phyloP scores from a whole-genome alignment of 164 flowering plant genomes.

The grape (Vitis vinifera) region ASM3070453v1 NC_081810.1:15613001-15613500 shows the following conservation, averaged over 20 bases:
- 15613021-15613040: slow-evolving; percentile 4
- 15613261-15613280: slow-evolving; percentile 18
- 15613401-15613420: slow-evolving; percentile 12
- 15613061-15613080: slow-evolving; percentile 9
- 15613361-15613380: slow-evolving; percentile 6
- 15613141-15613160: slow-evolving; percentile 6
- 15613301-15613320: slow-evolving; percentile 26
- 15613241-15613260: slow-evolving; percentile 9
- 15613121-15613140: slow-evolving; percentile 10
- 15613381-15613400: slow-evolving; percentile 13
- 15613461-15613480: slow-evolving; percentile 9
- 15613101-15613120: slow-evolving; percentile 10
- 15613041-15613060: not conserved
- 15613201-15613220: slow-evolving; percentile 18
- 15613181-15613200: slow-evolving; percentile 16
- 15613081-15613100: slow-evolving; percentile 13
- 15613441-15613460: slow-evolving; percentile 11
- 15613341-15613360: slow-evolving; percentile 15
- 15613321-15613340: slow-evolving; percentile 16
- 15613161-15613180: slow-evolving; percentile 7
- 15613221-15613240: slow-evolving; percentile 9
- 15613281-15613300: slow-evolving; percentile 14
- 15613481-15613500: slow-evolving; percentile 17
- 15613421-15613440: slow-evolving; percentile 12
- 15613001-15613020: slow-evolving; percentile 11